Evolutionary conservation across 2,329 filamentous ascomycete genomes (phyloP).

Genomic region (Periconia sp.): DNA sequence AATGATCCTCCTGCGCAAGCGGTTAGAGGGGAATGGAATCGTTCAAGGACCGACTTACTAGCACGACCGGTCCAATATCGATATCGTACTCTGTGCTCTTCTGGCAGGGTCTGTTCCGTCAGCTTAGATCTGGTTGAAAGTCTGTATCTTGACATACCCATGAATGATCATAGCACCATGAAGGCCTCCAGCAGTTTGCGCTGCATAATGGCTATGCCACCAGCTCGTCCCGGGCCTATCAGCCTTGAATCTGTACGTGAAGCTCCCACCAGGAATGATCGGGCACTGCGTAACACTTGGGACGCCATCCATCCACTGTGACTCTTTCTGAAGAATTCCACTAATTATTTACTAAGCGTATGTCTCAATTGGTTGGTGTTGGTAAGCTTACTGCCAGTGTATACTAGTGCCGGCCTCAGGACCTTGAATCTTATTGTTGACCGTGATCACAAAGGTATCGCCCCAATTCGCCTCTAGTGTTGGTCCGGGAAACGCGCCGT

Average conservation of each 20-base stretch:
- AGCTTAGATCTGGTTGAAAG: too few species aligned
- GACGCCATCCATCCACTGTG: conserved; percentile 50
- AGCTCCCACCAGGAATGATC: conserved; percentile 44
- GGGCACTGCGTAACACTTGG: conserved; percentile 49
- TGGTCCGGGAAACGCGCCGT: conserved; percentile 27
- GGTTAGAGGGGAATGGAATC: too few species aligned
- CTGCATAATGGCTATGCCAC: conserved; percentile 43
- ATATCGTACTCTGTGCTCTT: conserved; percentile 36
- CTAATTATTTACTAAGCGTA: too few species aligned
- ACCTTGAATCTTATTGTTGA: conserved; percentile 39
- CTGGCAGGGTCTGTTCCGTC: too few species aligned
- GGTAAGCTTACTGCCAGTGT: too few species aligned
- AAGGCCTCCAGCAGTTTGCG: conserved; percentile 34
- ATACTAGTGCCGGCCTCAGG: conserved; percentile 46
- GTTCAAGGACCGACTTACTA: conserved; percentile 37
- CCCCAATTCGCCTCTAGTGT: conserved; percentile 28
- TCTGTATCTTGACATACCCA: conserved; percentile 26
- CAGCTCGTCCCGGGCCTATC: conserved; percentile 29
- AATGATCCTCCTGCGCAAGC: conserved; percentile 32
- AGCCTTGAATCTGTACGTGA: conserved; percentile 34
- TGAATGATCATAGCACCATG: conserved; percentile 37
- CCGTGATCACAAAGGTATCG: conserved; percentile 16
- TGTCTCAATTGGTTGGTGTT: too few species aligned
- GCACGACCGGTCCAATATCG: conserved; percentile 35
- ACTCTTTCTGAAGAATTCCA: conserved; percentile 42